Conservation (phyloP, 352 stramenopile species). For the Aphanomyces invadans region DNA sequence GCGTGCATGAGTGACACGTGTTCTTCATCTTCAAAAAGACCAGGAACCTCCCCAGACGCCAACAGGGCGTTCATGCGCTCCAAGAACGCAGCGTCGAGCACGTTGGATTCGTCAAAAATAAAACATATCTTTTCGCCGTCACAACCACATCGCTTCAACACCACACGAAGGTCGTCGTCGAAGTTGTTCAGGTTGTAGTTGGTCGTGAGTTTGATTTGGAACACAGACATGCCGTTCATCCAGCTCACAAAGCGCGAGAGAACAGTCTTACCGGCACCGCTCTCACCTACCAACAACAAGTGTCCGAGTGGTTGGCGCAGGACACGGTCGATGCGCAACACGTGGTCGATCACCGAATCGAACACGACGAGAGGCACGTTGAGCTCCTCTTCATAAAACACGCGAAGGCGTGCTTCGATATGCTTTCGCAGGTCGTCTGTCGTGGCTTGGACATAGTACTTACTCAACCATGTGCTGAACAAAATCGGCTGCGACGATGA, state of each 20-base stretch:
- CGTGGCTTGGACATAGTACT: constrained; percentile 93
- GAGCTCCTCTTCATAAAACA: constrained; percentile 99
- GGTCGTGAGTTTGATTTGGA: constrained; percentile 99
- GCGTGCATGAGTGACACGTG: constrained; percentile 95
- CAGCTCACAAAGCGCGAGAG: constrained; percentile 99
- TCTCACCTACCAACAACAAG: constrained; percentile 97
- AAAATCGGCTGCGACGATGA: constrained; percentile 93
- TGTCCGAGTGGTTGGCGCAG: constrained; percentile 98
- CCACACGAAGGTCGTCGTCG: constrained; percentile 96
- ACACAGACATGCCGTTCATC: constrained; percentile 99
- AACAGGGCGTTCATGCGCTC: constrained; percentile 99
- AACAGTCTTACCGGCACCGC: constrained; percentile 98
- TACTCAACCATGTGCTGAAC: constrained; percentile 98
- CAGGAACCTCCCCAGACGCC: constrained; percentile 98
- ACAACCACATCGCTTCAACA: constrained; percentile 96
- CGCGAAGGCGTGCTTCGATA: constrained; percentile 91
- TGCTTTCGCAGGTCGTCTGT: constrained; percentile 93
- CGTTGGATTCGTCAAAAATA: constrained; percentile 99
- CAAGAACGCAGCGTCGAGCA: constrained; percentile 97
- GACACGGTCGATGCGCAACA: constrained; percentile 97
- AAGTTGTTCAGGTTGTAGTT: constrained; percentile 99
- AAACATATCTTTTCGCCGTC: constrained; percentile 99
- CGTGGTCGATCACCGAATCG: constrained; percentile 99
- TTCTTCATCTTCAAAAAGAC: constrained; percentile 99
- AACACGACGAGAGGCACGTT: constrained; percentile 99